Percentiles rank a stretch among this genome's conserved stretches.
phyloP scores from a whole-genome alignment of 1,139 yeast genomes.

The Saccharomyces uvarum region DNA sequence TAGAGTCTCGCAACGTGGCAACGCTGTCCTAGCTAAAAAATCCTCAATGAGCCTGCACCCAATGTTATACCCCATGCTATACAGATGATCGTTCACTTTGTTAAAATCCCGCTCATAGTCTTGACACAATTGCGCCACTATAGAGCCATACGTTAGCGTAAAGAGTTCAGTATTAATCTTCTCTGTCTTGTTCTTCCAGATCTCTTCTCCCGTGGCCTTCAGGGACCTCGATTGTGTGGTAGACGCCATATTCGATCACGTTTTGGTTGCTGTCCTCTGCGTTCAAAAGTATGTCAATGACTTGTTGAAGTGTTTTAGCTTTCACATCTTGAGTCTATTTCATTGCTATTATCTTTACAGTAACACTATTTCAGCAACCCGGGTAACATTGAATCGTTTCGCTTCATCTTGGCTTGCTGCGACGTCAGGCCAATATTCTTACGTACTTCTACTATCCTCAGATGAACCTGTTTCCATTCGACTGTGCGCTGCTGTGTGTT shows the following conservation, averaged over 20 bases:
- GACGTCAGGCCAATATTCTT: too few relatives aligned
- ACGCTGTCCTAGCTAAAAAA: slow-evolving; percentile 77
- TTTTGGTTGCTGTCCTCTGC: not conserved
- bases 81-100: slow-evolving; percentile 76
- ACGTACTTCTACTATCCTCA: too few relatives aligned
- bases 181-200: slow-evolving; percentile 85
- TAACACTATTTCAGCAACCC: too few relatives aligned
- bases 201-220: slow-evolving; percentile 70
- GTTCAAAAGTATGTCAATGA: too few relatives aligned
- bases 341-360: too few relatives aligned
- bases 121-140: slow-evolving; percentile 86
- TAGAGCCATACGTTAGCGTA: slow-evolving; percentile 87
- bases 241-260: not conserved
- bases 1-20: slow-evolving; percentile 72
- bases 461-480: too few relatives aligned
- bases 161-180: slow-evolving; percentile 89
- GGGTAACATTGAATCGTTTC: too few relatives aligned
- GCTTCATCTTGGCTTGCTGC: too few relatives aligned
- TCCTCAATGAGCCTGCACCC: slow-evolving; percentile 90
- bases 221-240: slow-evolving; percentile 18
- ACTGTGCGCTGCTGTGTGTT: not conserved
- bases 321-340: not conserved
- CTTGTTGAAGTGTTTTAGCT: too few relatives aligned
- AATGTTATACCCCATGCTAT: slow-evolving; percentile 90
- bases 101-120: slow-evolving; percentile 71